These are phyloP conservation scores for Luvunga scandens DNA, from an alignment of 345 rosid species.

Conservation along the genomic window DNA sequence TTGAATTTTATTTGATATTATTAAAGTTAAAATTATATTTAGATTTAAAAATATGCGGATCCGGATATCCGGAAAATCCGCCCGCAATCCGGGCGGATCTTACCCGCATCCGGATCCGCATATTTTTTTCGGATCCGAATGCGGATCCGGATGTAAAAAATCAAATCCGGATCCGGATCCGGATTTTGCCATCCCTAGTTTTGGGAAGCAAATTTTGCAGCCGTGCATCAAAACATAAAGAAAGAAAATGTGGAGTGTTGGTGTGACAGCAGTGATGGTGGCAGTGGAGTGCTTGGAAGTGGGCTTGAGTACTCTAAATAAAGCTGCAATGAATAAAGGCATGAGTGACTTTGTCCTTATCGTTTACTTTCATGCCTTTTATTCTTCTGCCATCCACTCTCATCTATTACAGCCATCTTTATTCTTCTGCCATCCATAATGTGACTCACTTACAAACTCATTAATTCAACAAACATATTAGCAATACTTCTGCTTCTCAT, in stretches of 20 bases:
- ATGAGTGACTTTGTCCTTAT: constrained; percentile 30
- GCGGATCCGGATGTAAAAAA: no score
- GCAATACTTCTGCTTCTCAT: neutral
- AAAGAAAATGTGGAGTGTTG: neutral
- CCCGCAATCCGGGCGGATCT: no score
- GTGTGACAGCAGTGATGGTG: constrained; percentile 30
- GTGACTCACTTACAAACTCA: neutral
- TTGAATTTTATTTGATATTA: no score
- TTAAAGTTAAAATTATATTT: no score
- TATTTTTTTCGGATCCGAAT: no score
- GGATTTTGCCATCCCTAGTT: no score
- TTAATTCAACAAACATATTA: neutral
- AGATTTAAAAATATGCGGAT: no score
- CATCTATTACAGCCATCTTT: constrained; percentile 35
- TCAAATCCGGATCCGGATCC: no score
- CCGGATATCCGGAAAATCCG: no score
- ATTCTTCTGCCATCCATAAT: constrained; percentile 31
- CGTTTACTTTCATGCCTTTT: constrained; percentile 30
- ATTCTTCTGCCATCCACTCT: constrained; percentile 29
- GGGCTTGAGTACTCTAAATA: constrained; percentile 27
- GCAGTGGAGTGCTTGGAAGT: constrained; percentile 29
- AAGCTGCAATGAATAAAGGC: constrained; percentile 40
- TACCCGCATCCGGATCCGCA: no score
- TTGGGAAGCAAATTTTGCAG: neutral
- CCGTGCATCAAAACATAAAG: neutral